phyloP scores from a whole-genome alignment of 106 monocot genomes.

The Ottelia alismoides region DNA sequence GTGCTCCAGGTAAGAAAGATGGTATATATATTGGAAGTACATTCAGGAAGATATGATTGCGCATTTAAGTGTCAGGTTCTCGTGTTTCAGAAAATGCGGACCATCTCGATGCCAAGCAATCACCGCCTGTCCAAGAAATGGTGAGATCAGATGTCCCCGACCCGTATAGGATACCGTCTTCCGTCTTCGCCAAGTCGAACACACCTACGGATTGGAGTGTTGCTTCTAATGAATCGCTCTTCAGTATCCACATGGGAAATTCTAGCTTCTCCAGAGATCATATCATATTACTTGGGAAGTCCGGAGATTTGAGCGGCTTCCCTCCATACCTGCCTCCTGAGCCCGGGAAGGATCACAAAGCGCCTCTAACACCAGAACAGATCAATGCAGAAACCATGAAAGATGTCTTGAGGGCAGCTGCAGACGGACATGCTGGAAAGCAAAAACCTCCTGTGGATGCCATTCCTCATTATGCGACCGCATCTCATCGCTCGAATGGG shows the following conservation, averaged over 20 bases:
- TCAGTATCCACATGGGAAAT: slow-evolving; percentile 46
- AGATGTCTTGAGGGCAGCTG: slow-evolving; percentile 18
- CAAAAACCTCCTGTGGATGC: neutral
- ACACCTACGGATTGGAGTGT: slow-evolving; percentile 75
- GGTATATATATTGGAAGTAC: too few species aligned
- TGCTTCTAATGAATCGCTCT: slow-evolving; percentile 77
- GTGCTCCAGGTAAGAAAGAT: too few species aligned
- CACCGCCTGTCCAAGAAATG: slow-evolving; percentile 23
- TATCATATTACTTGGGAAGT: slow-evolving; percentile 18
- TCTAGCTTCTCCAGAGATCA: slow-evolving; percentile 26
- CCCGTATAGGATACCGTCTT: slow-evolving; percentile 61
- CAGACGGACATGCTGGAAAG: slow-evolving; percentile 5
- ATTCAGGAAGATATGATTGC: too few species aligned
- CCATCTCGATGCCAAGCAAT: too few species aligned
- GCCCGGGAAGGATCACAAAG: neutral
- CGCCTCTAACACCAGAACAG: neutral
- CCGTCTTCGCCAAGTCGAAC: slow-evolving; percentile 34
- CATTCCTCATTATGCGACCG: neutral
- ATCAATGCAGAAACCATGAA: slow-evolving; percentile 28
- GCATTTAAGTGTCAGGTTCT: too few species aligned
- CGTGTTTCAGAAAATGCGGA: too few species aligned
- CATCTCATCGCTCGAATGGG: slow-evolving; percentile 4
- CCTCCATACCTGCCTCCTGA: neutral
- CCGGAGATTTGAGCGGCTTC: slow-evolving; percentile 25
- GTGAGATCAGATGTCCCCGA: slow-evolving; percentile 28